A percentile compares a stretch with the other conserved stretches of the same genome.
Conservation (phyloP, 2,329 filamentous ascomycete genomes). For the Colletotrichum sp. region DNA sequence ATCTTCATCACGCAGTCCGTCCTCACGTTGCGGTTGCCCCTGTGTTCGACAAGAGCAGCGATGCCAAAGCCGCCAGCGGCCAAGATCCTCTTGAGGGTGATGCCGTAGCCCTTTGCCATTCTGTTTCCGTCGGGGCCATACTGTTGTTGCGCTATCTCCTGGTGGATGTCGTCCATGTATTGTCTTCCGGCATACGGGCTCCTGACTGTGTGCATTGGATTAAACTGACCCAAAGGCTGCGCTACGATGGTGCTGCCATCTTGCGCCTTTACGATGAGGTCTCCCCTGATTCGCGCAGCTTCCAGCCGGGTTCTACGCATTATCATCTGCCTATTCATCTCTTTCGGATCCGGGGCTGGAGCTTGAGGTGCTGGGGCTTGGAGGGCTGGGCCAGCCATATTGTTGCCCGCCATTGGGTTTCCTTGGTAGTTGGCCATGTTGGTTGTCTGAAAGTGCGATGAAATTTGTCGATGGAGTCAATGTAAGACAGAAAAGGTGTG, state of each 20-base stretch:
- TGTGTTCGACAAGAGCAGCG: slow-evolving; percentile 21
- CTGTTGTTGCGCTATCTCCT: background rate
- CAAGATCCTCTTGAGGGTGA: slow-evolving; percentile 29
- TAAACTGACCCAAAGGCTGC: background rate
- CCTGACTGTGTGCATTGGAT: background rate
- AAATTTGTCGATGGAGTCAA: background rate
- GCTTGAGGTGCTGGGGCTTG: background rate
- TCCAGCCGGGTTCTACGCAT: background rate
- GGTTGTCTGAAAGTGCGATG: background rate
- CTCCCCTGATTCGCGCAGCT: background rate
- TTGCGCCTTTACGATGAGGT: background rate
- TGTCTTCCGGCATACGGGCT: background rate
- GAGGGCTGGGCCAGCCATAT: background rate
- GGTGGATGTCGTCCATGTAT: background rate
- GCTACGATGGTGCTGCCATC: background rate
- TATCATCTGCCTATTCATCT: background rate
- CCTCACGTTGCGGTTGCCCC: background rate
- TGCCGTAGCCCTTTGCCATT: slow-evolving; percentile 19
- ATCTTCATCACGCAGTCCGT: slow-evolving; percentile 5
- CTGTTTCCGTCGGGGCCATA: background rate
- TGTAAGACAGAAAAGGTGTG: background rate
- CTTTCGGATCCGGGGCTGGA: background rate
- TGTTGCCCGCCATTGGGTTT: background rate
- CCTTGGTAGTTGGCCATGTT: background rate
- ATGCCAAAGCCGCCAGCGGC: slow-evolving; percentile 30